phyloP scores from a whole-genome alignment of 2,329 filamentous ascomycete species.

The Cryphonectria japonica region DNA sequence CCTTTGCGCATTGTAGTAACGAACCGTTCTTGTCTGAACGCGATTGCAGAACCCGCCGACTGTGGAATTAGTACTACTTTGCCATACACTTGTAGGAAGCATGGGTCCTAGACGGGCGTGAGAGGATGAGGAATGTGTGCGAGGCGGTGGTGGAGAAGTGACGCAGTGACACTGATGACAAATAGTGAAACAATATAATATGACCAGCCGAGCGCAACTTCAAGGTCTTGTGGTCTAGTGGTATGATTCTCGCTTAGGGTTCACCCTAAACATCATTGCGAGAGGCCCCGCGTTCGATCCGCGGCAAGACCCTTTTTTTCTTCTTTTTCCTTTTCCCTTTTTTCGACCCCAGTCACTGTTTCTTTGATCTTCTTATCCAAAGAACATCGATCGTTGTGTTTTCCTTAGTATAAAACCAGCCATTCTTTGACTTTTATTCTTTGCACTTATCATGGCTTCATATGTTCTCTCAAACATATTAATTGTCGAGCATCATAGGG shows the following conservation, averaged over 20 bases:
- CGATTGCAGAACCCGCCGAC: neutral
- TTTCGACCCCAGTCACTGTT: neutral
- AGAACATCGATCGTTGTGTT: too few species aligned
- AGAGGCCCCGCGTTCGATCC: conserved; percentile 27
- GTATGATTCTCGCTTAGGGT: conserved; percentile 28
- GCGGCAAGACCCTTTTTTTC: conserved; percentile 21
- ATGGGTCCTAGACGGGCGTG: too few species aligned
- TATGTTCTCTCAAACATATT: too few species aligned
- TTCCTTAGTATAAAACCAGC: too few species aligned
- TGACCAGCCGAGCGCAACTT: rapidly evolving
- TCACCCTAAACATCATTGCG: conserved; percentile 14
- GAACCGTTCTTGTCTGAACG: neutral
- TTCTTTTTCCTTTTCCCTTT: neutral
- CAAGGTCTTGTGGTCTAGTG: conserved; percentile 27
- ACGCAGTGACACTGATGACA: too few species aligned
- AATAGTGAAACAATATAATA: neutral
- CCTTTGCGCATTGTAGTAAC: neutral
- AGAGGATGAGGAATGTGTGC: too few species aligned
- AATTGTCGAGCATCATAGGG: neutral
- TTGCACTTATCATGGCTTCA: too few species aligned
- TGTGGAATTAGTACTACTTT: neutral
- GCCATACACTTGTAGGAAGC: too few species aligned
- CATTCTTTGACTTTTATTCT: too few species aligned
- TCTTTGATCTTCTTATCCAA: too few species aligned
- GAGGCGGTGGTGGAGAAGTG: too few species aligned